Percentiles rank a stretch among this genome's conserved stretches.
phyloP scores from a whole-genome alignment of 371 early-diverging fungal species.

The Mortierella sp. region DNA sequence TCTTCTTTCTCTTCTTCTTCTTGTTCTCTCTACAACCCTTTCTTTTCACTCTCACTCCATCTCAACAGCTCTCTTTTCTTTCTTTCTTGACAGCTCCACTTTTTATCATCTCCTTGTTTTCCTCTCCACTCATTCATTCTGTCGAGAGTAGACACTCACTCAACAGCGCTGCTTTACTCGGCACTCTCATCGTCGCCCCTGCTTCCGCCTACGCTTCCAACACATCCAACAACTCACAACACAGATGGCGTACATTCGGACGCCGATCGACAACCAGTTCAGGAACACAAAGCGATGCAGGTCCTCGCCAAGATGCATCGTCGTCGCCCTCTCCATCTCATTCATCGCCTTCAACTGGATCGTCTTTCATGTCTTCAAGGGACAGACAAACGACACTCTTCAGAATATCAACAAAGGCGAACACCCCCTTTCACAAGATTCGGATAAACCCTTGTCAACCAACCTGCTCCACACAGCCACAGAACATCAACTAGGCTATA shows the following conservation, averaged over 20 bases:
- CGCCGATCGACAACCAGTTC: conserved; percentile 22
- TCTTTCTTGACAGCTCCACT: neutral
- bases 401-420: neutral
- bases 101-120: neutral
- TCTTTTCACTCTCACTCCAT: neutral
- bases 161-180: no score
- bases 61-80: neutral
- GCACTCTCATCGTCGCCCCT: neutral
- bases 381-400: neutral
- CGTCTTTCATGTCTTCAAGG: conserved; percentile 20
- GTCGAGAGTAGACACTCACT: neutral
- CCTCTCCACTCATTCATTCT: neutral
- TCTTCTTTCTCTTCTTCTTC: neutral
- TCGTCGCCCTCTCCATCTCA: conserved; percentile 33
- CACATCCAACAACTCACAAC: neutral
- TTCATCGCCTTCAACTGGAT: conserved; percentile 44
- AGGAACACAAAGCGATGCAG: conserved; percentile 10
- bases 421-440: neutral
- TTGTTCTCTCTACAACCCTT: neutral
- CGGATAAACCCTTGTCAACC: neutral
- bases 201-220: neutral
- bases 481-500: neutral
- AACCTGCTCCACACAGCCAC: conserved; percentile 3
- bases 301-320: conserved; percentile 28
- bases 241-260: conserved; percentile 30